A percentile compares a stretch with the other conserved stretches of the same genome.
These are phyloP conservation scores for Eutypella sp. DNA, from an alignment of 2,329 filamentous ascomycete genomes.

Conservation along the genomic window DNA sequence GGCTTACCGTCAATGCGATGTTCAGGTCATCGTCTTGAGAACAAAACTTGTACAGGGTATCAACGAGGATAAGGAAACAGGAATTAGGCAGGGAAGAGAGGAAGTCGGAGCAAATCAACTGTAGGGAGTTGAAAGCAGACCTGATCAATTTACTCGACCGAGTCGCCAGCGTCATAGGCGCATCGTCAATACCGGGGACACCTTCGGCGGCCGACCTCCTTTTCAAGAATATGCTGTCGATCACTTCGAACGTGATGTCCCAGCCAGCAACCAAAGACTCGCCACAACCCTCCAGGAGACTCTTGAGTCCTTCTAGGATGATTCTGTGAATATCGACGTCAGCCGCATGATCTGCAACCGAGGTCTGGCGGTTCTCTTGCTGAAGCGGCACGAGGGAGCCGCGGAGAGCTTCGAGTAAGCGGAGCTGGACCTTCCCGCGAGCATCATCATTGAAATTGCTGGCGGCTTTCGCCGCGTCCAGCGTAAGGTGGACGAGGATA, in stretches of 20 bases:
- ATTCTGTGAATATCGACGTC: conserved; percentile 78
- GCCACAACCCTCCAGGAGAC: conserved; percentile 80
- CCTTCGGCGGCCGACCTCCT: conserved; percentile 30
- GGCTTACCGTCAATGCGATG: conserved; percentile 80
- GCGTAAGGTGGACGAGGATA: conserved; percentile 53
- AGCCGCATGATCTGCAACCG: conserved; percentile 55
- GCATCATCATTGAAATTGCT: conserved; percentile 44
- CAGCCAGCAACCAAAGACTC: conserved; percentile 80
- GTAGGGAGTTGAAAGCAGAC: conserved; percentile 81
- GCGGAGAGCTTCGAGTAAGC: conserved; percentile 62
- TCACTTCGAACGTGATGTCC: conserved; percentile 79
- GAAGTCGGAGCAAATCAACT: conserved; percentile 94
- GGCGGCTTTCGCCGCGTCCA: conserved; percentile 55
- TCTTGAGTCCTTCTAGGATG: conserved; percentile 73
- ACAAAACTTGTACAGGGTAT: conserved; percentile 85
- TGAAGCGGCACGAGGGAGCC: conserved; percentile 57
- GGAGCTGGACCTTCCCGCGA: conserved; percentile 62
- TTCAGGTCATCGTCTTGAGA: conserved; percentile 89
- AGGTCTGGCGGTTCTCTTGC: conserved; percentile 43
- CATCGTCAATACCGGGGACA: conserved; percentile 22
- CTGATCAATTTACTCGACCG: conserved; percentile 72
- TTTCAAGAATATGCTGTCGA: conserved; percentile 71
- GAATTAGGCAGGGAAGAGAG: conserved; percentile 65
- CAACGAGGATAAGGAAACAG: conserved; percentile 73
- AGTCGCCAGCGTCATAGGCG: conserved; percentile 39